Evolutionary conservation across 2,329 filamentous ascomycete genomes (phyloP).

Genomic region (Trichophaea hybrida): DNA sequence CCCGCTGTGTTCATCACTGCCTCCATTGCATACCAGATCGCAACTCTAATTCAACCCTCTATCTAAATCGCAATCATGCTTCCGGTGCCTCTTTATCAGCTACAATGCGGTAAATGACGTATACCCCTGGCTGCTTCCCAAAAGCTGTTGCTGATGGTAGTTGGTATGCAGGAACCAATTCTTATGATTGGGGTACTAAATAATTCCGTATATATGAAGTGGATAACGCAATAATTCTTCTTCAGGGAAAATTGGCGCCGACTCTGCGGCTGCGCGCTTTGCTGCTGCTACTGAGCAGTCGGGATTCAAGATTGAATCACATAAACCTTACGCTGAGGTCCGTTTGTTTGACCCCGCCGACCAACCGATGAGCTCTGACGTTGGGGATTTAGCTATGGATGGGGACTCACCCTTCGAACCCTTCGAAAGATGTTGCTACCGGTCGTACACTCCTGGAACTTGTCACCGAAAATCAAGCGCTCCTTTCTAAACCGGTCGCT

Average conservation of each 20-base stretch:
- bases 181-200: constrained; percentile 79
- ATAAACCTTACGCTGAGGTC: constrained; percentile 92
- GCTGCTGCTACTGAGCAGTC: constrained; percentile 67
- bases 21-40: no score
- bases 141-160: constrained; percentile 10
- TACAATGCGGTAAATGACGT: constrained; percentile 23
- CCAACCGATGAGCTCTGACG: constrained; percentile 5
- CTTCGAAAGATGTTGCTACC: constrained; percentile 75
- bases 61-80: constrained; percentile 15
- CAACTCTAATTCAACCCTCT: not conserved
- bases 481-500: constrained; percentile 60
- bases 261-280: constrained; percentile 78
- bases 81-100: constrained; percentile 24
- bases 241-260: constrained; percentile 66
- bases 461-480: constrained; percentile 68
- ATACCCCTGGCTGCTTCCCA: not conserved
- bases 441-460: constrained; percentile 76
- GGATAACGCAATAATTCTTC: constrained; percentile 26
- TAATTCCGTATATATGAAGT: constrained; percentile 4
- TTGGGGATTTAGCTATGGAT: constrained; percentile 66
- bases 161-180: constrained; percentile 62
- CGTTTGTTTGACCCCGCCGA: not conserved
- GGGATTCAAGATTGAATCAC: constrained; percentile 62
- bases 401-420: constrained; percentile 93
- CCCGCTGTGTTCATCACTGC: no score